Percentiles rank a stretch among this genome's conserved stretches.
phyloP scores from a whole-genome alignment of 2,329 filamentous ascomycete species.

The Colletotrichum destructivum region DNA sequence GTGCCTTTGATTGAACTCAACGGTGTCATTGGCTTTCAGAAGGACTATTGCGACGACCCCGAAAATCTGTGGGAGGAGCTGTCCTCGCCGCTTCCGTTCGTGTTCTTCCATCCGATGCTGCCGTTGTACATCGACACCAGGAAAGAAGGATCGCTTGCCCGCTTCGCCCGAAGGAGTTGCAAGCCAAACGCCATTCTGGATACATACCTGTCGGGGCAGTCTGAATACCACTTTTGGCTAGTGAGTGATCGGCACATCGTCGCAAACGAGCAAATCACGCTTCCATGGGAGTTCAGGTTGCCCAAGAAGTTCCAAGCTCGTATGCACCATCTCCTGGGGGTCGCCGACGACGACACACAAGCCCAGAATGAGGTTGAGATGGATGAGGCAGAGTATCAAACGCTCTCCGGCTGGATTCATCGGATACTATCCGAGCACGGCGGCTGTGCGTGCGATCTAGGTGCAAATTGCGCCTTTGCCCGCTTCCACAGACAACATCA shows the following conservation, averaged over 20 bases:
- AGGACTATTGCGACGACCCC: conserved; percentile 77
- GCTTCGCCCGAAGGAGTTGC: conserved; percentile 94
- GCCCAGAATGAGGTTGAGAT: conserved; percentile 67
- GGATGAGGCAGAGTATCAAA: conserved; percentile 72
- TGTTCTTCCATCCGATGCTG: conserved; percentile 89
- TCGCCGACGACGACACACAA: conserved; percentile 71
- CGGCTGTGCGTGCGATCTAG: conserved; percentile 81
- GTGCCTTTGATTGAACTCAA: conserved; percentile 80
- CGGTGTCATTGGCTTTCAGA: conserved; percentile 81
- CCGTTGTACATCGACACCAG: conserved; percentile 95
- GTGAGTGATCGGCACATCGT: conserved; percentile 84
- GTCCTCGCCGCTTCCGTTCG: conserved; percentile 77
- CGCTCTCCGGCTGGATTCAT: conserved; percentile 76
- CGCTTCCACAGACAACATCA: conserved; percentile 74
- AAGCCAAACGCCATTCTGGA: conserved; percentile 90
- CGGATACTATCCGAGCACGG: conserved; percentile 83
- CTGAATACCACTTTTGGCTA: conserved; percentile 93
- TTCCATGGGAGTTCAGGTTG: conserved; percentile 78
- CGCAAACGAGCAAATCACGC: conserved; percentile 74
- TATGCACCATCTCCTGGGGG: conserved; percentile 72
- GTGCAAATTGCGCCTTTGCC: conserved; percentile 74
- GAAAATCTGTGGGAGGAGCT: conserved; percentile 79
- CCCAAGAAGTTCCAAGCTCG: conserved; percentile 68
- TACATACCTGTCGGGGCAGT: conserved; percentile 83
- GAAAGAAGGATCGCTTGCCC: conserved; percentile 85